phyloP scores from a whole-genome alignment of 176 grass and related monocot species.

The Lolium perenne region DNA sequence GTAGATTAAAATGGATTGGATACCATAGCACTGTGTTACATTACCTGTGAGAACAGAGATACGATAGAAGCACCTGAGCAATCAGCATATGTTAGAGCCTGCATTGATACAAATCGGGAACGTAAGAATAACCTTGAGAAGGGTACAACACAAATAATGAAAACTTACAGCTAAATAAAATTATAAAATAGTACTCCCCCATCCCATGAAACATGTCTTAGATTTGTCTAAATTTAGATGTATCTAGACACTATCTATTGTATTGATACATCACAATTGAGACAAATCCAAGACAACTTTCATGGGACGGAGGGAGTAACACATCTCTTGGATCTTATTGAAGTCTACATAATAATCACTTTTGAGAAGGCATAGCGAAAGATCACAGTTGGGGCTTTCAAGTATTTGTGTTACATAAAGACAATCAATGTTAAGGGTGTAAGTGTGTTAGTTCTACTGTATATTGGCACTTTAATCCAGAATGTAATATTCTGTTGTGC shows the following conservation, averaged over 20 bases:
- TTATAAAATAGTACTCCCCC: background rate
- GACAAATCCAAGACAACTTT: no score
- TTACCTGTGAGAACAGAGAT: slow-evolving; percentile 78
- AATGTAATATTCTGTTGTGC: background rate
- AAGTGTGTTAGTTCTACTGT: background rate
- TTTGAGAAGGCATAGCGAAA: slow-evolving; percentile 7
- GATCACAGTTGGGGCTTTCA: slow-evolving; percentile 23
- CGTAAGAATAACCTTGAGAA: slow-evolving; percentile 21
- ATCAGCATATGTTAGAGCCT: slow-evolving; percentile 81
- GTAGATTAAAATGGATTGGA: background rate
- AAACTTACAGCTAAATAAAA: slow-evolving; percentile 18
- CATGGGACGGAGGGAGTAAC: background rate
- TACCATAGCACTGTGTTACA: slow-evolving; percentile 16
- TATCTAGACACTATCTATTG: no score
- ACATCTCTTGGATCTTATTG: background rate
- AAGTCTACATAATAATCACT: background rate
- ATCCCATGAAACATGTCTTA: no score
- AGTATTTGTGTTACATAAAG: slow-evolving; percentile 20
- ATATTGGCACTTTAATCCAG: slow-evolving; percentile 12
- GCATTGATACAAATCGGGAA: slow-evolving; percentile 51
- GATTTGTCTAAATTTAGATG: no score
- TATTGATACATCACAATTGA: no score
- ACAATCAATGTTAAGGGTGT: background rate
- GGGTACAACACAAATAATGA: slow-evolving; percentile 18
- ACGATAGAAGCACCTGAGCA: slow-evolving; percentile 58